Conservation (phyloP, 768 basidiomycete species). For the Fistulinella prunicolor region DNA sequence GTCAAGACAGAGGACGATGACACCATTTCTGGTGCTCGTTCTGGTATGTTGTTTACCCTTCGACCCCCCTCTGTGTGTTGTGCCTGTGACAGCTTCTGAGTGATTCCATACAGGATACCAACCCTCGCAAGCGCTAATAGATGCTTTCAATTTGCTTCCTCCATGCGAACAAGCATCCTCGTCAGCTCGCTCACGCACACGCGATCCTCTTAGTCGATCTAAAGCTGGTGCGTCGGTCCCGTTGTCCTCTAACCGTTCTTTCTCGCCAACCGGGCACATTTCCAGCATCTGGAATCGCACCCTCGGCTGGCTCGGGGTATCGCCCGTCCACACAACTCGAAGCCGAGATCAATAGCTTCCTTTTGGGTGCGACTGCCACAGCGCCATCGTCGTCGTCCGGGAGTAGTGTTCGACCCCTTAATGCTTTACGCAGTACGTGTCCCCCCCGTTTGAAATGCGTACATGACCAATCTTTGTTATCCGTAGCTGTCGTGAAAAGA, state of each 20-base stretch:
- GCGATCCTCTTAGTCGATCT: not conserved
- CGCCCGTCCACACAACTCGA: constrained; percentile 8
- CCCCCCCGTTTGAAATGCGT: not conserved
- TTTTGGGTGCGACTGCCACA: not conserved
- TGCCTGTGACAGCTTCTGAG: not conserved
- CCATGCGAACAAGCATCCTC: not conserved
- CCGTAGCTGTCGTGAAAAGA: constrained; percentile 5
- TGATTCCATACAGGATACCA: constrained; percentile 4
- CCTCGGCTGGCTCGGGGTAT: constrained; percentile 3
- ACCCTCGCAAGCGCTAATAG: constrained; percentile 13
- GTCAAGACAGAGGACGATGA: constrained; percentile 8
- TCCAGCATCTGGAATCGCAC: not conserved
- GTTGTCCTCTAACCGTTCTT: not conserved
- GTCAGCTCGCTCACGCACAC: not conserved
- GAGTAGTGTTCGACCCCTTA: not conserved
- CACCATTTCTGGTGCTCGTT: not conserved
- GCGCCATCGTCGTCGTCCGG: not conserved
- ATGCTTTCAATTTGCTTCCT: constrained; percentile 7
- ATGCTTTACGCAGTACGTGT: not conserved
- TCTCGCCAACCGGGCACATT: not conserved
- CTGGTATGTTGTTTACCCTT: not conserved
- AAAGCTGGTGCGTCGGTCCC: not conserved
- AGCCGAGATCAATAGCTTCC: constrained; percentile 1
- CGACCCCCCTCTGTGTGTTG: too few species aligned
- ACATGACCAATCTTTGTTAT: not conserved